Evolutionary conservation across 495 filamentous ascomycete species (phyloP).

Genomic region (Lophium mytilinum): DNA sequence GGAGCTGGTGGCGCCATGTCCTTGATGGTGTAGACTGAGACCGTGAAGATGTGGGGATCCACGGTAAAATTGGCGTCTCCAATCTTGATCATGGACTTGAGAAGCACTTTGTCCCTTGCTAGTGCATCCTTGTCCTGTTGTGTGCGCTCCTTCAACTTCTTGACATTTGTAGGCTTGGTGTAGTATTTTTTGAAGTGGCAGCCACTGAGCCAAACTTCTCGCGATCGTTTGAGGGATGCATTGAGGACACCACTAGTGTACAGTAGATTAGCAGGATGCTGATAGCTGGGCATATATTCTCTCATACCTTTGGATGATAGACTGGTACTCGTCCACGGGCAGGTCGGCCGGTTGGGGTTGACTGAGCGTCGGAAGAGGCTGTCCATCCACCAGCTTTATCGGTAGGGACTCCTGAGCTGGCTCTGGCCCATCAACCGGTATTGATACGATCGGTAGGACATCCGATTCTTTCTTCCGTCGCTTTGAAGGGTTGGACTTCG

Average conservation of each 20-base stretch:
- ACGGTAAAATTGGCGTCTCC: conserved; percentile 56
- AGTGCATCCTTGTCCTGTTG: conserved; percentile 61
- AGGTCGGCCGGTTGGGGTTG: conserved; percentile 59
- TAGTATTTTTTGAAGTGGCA: conserved; percentile 90
- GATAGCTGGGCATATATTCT: background rate
- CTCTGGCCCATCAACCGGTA: background rate
- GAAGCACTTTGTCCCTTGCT: conserved; percentile 70
- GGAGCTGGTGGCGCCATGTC: conserved; percentile 36
- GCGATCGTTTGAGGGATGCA: conserved; percentile 74
- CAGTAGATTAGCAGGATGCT: conserved; percentile 9
- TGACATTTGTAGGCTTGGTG: conserved; percentile 58
- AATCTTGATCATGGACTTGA: conserved; percentile 74
- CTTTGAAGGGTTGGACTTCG: background rate
- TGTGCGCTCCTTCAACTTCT: conserved; percentile 42
- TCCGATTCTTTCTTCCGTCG: background rate
- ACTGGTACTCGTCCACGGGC: conserved; percentile 64
- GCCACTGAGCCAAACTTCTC: conserved; percentile 75
- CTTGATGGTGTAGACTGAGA: conserved; percentile 77
- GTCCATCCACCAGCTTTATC: conserved; percentile 54
- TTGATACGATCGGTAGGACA: background rate
- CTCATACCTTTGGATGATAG: conserved; percentile 69
- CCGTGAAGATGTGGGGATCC: conserved; percentile 87
- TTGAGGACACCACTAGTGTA: conserved; percentile 66
- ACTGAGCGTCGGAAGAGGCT: conserved; percentile 66
- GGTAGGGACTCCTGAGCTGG: conserved; percentile 37